Conservation (phyloP, 176 grass and related monocot species). For the Aegilops sharonensis region DNA sequence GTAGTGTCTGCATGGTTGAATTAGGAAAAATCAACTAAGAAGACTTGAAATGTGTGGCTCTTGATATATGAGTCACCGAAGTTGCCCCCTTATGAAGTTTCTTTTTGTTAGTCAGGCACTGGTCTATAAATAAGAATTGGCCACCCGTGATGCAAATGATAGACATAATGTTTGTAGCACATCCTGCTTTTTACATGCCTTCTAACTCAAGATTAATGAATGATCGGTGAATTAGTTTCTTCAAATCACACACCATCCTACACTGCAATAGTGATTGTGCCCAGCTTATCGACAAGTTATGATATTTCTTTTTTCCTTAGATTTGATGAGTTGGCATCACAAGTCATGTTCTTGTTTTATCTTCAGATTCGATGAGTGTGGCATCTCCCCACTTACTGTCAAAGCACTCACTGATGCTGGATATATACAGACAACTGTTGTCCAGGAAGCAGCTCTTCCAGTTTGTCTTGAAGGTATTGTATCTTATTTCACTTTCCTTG, state of each 20-base stretch:
- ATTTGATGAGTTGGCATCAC: slow-evolving; percentile 35
- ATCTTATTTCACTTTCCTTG: background rate
- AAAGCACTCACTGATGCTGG: slow-evolving; percentile 86
- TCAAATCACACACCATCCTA: background rate
- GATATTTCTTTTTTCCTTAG: slow-evolving; percentile 14
- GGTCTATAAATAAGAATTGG: slow-evolving; percentile 2
- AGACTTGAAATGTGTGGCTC: background rate
- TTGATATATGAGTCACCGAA: background rate
- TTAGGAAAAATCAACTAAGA: background rate
- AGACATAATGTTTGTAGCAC: background rate
- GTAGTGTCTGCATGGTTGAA: background rate
- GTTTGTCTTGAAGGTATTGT: slow-evolving; percentile 74
- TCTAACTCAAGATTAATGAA: slow-evolving; percentile 14
- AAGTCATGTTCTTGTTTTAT: background rate
- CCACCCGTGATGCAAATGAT: background rate
- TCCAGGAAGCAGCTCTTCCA: slow-evolving; percentile 87
- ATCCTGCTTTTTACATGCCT: background rate
- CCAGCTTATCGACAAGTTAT: background rate
- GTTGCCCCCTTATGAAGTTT: background rate
- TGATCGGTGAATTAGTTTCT: background rate
- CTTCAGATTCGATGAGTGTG: slow-evolving; percentile 45
- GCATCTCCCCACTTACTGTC: slow-evolving; percentile 62
- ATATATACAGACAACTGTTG: slow-evolving; percentile 75
- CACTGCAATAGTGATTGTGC: background rate
- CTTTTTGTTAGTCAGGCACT: background rate